Percentiles rank a stretch among this genome's conserved stretches.
These are phyloP conservation scores for Mediolabrus comicus DNA, from an alignment of 108 stramenopile species.

Conservation along the genomic window DNA sequence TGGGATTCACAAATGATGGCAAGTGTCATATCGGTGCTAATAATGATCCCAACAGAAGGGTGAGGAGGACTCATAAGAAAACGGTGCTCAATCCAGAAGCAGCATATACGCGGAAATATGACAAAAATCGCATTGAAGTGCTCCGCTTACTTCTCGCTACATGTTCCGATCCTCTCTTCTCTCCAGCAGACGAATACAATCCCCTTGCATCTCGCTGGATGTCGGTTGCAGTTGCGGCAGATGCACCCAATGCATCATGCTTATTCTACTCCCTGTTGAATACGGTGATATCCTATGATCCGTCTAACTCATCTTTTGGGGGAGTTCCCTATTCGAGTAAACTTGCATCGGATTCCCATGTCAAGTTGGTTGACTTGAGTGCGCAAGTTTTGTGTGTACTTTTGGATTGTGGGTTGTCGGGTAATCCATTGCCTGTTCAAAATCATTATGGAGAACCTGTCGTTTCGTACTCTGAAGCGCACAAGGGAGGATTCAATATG, in stretches of 20 bases:
- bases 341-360: conserved; percentile 61
- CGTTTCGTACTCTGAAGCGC: conserved; percentile 58
- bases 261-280: conserved; percentile 94
- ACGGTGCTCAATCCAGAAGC: conserved; percentile 23
- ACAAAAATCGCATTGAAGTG: conserved; percentile 93
- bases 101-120: conserved; percentile 77
- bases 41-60: neutral
- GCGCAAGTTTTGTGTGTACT: conserved; percentile 87
- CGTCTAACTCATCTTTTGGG: conserved; percentile 53
- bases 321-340: conserved; percentile 60
- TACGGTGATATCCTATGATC: conserved; percentile 86
- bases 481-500: conserved; percentile 85
- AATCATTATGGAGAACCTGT: conserved; percentile 68
- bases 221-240: conserved; percentile 80
- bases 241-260: conserved; percentile 91
- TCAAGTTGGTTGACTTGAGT: conserved; percentile 79
- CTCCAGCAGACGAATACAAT: conserved; percentile 89
- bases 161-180: conserved; percentile 93
- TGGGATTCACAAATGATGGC: conserved; percentile 54
- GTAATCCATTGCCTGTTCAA: conserved; percentile 62
- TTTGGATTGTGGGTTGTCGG: conserved; percentile 85
- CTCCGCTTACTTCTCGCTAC: conserved; percentile 85
- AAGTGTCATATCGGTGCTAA: conserved; percentile 16
- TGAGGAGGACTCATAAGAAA: neutral
- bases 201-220: conserved; percentile 86